phyloP scores from a whole-genome alignment of 257 asterid species.

The Forsythia suspensa region DNA sequence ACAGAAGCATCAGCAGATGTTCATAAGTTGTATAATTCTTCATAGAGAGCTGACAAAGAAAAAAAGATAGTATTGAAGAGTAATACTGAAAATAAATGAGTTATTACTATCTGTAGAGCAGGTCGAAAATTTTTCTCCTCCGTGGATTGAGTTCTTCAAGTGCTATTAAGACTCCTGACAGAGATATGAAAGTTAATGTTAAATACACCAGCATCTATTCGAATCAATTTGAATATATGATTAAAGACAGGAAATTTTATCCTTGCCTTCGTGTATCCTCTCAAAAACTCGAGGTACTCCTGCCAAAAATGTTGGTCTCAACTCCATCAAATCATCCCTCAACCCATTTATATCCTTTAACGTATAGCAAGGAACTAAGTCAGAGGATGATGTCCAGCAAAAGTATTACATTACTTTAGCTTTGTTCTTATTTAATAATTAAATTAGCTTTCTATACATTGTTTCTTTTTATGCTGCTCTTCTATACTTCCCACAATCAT shows the following conservation, averaged over 20 bases:
- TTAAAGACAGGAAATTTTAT: background rate
- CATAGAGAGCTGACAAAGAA: background rate
- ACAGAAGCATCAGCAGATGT: conserved; percentile 11
- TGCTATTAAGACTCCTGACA: conserved; percentile 75
- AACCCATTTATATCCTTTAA: conserved; percentile 80
- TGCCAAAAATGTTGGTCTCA: conserved; percentile 93
- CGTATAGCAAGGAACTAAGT: background rate
- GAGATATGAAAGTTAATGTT: conserved; percentile 3
- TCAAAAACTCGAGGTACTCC: conserved; percentile 94
- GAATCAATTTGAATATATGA: background rate
- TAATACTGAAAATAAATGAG: background rate
- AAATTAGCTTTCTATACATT: background rate
- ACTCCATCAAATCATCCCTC: conserved; percentile 70
- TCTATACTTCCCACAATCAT: background rate
- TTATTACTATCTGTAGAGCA: conserved; percentile 73
- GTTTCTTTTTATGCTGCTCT: background rate
- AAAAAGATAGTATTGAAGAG: conserved; percentile 3
- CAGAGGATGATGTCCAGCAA: background rate
- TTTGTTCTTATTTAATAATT: background rate
- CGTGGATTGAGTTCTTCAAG: conserved; percentile 85
- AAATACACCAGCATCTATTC: conserved; percentile 4
- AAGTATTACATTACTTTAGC: background rate
- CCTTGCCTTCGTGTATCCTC: conserved; percentile 80
- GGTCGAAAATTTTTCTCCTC: conserved; percentile 68
- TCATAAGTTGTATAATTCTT: background rate